phyloP scores from a whole-genome alignment of 2,329 filamentous ascomycete species.

The Beauveria varroae region DNA sequence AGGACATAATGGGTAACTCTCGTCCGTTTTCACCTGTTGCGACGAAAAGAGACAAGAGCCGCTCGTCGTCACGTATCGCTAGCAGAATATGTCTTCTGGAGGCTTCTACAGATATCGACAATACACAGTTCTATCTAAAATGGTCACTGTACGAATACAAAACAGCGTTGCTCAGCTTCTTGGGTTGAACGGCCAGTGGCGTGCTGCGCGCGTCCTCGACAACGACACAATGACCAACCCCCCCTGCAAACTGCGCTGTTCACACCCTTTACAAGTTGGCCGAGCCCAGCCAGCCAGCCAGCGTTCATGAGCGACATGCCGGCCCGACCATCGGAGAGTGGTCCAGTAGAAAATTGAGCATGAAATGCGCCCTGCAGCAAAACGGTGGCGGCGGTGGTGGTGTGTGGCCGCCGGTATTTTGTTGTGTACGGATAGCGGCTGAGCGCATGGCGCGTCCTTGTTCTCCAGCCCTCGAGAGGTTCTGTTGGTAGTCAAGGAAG shows the following conservation, averaged over 20 bases:
- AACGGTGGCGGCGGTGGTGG: constrained; percentile 1
- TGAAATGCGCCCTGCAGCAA: background rate
- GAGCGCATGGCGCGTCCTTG: too few relatives aligned
- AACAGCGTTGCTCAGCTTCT: background rate
- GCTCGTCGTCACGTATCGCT: background rate
- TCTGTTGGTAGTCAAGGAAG: too few relatives aligned
- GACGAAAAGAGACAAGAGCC: background rate
- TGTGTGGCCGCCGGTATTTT: too few relatives aligned
- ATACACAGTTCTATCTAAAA: too few relatives aligned
- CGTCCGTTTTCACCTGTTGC: background rate
- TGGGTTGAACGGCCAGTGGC: background rate
- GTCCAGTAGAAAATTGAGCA: background rate
- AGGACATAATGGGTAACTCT: constrained; percentile 4
- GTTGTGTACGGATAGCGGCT: background rate
- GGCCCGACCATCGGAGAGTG: constrained; percentile 2
- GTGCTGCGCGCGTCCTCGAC: background rate
- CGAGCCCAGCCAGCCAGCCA: constrained; percentile 3
- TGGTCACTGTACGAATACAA: too few relatives aligned
- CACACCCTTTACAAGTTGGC: background rate
- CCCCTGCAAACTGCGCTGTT: background rate
- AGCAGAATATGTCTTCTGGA: background rate
- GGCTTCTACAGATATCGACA: too few relatives aligned
- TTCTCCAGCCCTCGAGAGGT: too few relatives aligned
- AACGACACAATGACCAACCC: background rate
- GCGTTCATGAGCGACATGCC: constrained; percentile 1